Evolutionary conservation across 768 basidiomycete genomes (phyloP).

Genomic region (Wakefieldia striispora): DNA sequence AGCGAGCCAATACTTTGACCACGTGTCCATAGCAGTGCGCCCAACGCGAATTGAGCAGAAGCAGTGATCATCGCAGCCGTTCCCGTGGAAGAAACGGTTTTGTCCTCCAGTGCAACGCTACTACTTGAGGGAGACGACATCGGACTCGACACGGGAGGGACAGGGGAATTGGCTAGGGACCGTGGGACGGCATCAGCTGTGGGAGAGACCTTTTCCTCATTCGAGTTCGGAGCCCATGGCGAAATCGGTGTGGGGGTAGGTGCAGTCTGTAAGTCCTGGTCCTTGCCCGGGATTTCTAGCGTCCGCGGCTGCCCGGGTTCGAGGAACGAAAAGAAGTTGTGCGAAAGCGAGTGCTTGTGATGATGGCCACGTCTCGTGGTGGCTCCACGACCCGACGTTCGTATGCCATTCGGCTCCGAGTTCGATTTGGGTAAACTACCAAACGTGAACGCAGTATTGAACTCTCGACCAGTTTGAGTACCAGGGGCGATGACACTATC

Average conservation of each 20-base stretch:
- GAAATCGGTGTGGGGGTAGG: slow-evolving; percentile 63
- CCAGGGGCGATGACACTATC: slow-evolving; percentile 20
- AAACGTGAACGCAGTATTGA: slow-evolving; percentile 59
- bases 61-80: slow-evolving; percentile 21
- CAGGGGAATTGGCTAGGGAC: slow-evolving; percentile 25
- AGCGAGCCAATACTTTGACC: slow-evolving; percentile 89
- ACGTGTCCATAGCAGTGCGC: slow-evolving; percentile 79
- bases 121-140: neutral
- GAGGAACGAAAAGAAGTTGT: slow-evolving; percentile 94
- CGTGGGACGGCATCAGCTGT: slow-evolving; percentile 14
- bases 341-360: slow-evolving; percentile 91
- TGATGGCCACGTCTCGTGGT: slow-evolving; percentile 64
- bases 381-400: slow-evolving; percentile 21
- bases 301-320: slow-evolving; percentile 54
- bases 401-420: slow-evolving; percentile 20
- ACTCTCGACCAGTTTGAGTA: slow-evolving; percentile 39
- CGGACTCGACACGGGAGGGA: slow-evolving; percentile 11
- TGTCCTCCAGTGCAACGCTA: neutral
- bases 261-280: slow-evolving; percentile 48
- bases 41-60: slow-evolving; percentile 56
- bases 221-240: slow-evolving; percentile 62
- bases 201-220: slow-evolving; percentile 3
- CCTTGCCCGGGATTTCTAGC: slow-evolving; percentile 11
- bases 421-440: slow-evolving; percentile 45
- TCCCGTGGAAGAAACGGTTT: slow-evolving; percentile 22